These are phyloP conservation scores for Solanum chacoense DNA, from an alignment of 305 asterid species.

Conservation along the genomic window DNA sequence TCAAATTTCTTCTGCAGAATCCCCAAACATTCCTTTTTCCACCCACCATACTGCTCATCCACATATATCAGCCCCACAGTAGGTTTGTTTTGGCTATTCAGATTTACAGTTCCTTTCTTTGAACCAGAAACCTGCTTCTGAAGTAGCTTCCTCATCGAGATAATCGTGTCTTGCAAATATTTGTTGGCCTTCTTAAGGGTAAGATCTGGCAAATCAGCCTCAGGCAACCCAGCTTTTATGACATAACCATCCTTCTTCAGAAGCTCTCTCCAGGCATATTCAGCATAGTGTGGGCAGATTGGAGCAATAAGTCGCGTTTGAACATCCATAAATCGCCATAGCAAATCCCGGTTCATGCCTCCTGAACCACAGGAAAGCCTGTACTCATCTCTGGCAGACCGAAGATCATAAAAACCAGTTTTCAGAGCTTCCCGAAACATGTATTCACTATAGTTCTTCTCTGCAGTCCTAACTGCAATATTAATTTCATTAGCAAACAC, in stretches of 20 bases:
- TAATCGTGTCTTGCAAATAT: constrained; percentile 64
- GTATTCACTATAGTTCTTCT: constrained; percentile 57
- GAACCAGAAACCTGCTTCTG: constrained; percentile 74
- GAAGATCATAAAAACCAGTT: constrained; percentile 81
- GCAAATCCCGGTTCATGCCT: constrained; percentile 60
- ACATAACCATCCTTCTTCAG: constrained; percentile 59
- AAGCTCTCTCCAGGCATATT: constrained; percentile 61
- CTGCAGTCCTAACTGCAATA: constrained; percentile 54
- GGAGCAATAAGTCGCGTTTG: constrained; percentile 80
- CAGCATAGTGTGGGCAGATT: constrained; percentile 84
- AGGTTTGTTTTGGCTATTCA: constrained; percentile 39
- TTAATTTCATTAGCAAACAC: constrained; percentile 80
- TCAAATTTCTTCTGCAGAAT: constrained; percentile 52
- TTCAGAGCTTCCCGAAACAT: constrained; percentile 84
- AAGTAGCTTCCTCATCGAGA: constrained; percentile 67
- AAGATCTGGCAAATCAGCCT: constrained; percentile 53
- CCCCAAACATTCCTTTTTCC: constrained; percentile 69
- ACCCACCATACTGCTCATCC: constrained; percentile 73
- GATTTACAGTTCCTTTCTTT: constrained; percentile 43
- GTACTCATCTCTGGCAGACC: constrained; percentile 86
- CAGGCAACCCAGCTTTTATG: constrained; percentile 74
- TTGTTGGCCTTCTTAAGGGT: constrained; percentile 61
- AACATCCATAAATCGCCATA: constrained; percentile 76
- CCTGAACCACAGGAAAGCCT: constrained; percentile 66
- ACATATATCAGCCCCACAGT: constrained; percentile 46